Conservation (phyloP, 805 yeast genomes). For the Zygosaccharomyces bisporus region DNA sequence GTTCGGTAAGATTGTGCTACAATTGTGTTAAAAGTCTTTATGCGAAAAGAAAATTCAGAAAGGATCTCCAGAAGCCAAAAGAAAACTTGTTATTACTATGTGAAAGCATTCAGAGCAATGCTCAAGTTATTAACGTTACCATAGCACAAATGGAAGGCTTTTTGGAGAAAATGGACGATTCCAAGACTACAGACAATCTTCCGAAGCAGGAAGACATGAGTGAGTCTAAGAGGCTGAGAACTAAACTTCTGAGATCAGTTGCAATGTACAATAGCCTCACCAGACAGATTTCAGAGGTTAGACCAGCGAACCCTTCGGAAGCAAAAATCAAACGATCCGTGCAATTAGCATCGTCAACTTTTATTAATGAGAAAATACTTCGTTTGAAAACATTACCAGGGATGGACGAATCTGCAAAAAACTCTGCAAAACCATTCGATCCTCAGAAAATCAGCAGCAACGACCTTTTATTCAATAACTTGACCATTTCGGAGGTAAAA, state of each 20-base stretch:
- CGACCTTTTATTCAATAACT: slow-evolving; percentile 28
- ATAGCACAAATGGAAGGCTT: slow-evolving; percentile 45
- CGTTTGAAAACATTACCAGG: slow-evolving; percentile 58
- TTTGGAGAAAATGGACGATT: slow-evolving; percentile 36
- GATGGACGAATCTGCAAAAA: slow-evolving; percentile 8
- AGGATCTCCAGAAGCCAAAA: slow-evolving; percentile 38
- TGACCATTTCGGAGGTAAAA: slow-evolving; percentile 53
- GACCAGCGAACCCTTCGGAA: slow-evolving; percentile 42
- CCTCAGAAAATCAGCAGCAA: slow-evolving; percentile 18
- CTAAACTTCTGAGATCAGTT: slow-evolving; percentile 47
- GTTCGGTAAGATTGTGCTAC: slow-evolving; percentile 58
- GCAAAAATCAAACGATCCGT: slow-evolving; percentile 49
- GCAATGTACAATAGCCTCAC: slow-evolving; percentile 49
- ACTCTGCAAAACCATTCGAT: slow-evolving; percentile 5
- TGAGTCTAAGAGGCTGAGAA: slow-evolving; percentile 42
- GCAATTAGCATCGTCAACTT: slow-evolving; percentile 51
- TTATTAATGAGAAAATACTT: slow-evolving; percentile 63
- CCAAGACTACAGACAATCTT: slow-evolving; percentile 19
- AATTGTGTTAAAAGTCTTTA: slow-evolving; percentile 64
- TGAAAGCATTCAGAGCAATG: slow-evolving; percentile 39
- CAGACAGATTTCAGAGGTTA: slow-evolving; percentile 39
- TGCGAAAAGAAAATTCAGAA: slow-evolving; percentile 46
- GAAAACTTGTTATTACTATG: slow-evolving; percentile 41
- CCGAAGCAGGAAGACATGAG: slow-evolving; percentile 31
- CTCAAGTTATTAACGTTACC: slow-evolving; percentile 37